phyloP scores from a whole-genome alignment of 1,139 yeast species.

The Debaryomyces coudertii region DNA sequence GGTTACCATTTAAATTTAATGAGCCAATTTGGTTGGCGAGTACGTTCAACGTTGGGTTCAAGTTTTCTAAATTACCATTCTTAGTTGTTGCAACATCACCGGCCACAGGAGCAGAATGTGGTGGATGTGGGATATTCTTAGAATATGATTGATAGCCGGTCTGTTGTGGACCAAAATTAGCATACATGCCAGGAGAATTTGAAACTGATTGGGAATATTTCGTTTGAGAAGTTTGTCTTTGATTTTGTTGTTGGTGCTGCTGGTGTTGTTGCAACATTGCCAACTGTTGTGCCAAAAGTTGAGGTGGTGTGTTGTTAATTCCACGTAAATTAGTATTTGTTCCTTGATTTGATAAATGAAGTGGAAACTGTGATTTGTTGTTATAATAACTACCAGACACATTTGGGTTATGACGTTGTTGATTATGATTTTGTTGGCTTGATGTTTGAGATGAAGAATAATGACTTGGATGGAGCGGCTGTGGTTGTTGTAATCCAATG shows the following conservation, averaged over 20 bases:
- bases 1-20: constrained; percentile 33
- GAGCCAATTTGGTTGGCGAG: constrained; percentile 38
- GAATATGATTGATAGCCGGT: constrained; percentile 13
- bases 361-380: constrained; percentile 13
- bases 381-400: constrained; percentile 1
- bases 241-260: constrained; percentile 13
- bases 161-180: constrained; percentile 21
- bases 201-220: constrained; percentile 25
- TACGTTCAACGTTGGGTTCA: constrained; percentile 20
- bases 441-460: constrained; percentile 13
- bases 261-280: constrained; percentile 27
- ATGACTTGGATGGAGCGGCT: constrained; percentile 26
- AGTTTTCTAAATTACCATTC: constrained; percentile 10
- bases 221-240: constrained; percentile 16
- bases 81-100: constrained; percentile 10
- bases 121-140: constrained; percentile 14
- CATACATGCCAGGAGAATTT: constrained; percentile 33
- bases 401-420: constrained; percentile 7
- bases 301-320: constrained; percentile 24
- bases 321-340: constrained; percentile 19
- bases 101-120: constrained; percentile 17
- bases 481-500: constrained; percentile 35
- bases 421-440: constrained; percentile 8
- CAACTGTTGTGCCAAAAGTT: constrained; percentile 24
- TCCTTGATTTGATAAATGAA: constrained; percentile 13